Evolutionary conservation across 2,329 filamentous ascomycete genomes (phyloP).

Genomic region (Botryotinia globosa): DNA sequence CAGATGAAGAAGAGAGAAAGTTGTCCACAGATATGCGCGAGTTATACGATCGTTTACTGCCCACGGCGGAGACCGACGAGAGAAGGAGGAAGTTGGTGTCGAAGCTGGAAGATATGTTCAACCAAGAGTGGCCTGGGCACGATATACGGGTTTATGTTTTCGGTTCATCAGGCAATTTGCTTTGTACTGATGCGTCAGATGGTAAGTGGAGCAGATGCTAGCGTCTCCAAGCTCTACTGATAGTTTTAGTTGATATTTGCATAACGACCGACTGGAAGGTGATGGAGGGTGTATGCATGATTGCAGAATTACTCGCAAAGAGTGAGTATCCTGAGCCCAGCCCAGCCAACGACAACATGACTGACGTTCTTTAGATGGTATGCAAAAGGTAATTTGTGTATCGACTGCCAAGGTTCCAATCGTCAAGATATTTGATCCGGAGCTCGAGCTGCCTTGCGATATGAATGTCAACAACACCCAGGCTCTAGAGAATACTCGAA

Average conservation of each 20-base stretch:
- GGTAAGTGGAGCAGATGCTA: conserved; percentile 54
- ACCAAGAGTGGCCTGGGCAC: conserved; percentile 86
- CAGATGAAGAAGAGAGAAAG: conserved; percentile 69
- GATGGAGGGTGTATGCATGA: conserved; percentile 83
- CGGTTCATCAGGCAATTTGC: conserved; percentile 93
- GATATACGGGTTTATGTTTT: conserved; percentile 91
- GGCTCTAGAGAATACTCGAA: conserved; percentile 91
- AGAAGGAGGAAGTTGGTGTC: conserved; percentile 73
- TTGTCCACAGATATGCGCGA: conserved; percentile 80
- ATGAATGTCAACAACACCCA: conserved; percentile 99
- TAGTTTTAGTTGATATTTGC: conserved; percentile 80
- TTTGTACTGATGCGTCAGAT: conserved; percentile 95
- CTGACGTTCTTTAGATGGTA: conserved; percentile 67
- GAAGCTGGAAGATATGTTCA: conserved; percentile 85
- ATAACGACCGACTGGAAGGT: conserved; percentile 89
- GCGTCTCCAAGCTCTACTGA: conserved; percentile 20
- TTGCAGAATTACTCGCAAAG: conserved; percentile 80
- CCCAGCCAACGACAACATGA: conserved; percentile 20
- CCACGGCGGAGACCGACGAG: conserved; percentile 73
- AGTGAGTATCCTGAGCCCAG: conserved; percentile 55
- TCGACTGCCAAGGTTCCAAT: conserved; percentile 95
- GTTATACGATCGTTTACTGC: conserved; percentile 80
- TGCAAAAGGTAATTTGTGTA: conserved; percentile 95
- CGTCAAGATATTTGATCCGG: conserved; percentile 97
- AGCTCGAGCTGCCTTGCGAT: conserved; percentile 83